Evolutionary conservation across 1,284 basidiomycete species (phyloP), one percentile per base, ranked within the genome.

Genomic region (Pyrrhoderma lamaoense): DNA sequence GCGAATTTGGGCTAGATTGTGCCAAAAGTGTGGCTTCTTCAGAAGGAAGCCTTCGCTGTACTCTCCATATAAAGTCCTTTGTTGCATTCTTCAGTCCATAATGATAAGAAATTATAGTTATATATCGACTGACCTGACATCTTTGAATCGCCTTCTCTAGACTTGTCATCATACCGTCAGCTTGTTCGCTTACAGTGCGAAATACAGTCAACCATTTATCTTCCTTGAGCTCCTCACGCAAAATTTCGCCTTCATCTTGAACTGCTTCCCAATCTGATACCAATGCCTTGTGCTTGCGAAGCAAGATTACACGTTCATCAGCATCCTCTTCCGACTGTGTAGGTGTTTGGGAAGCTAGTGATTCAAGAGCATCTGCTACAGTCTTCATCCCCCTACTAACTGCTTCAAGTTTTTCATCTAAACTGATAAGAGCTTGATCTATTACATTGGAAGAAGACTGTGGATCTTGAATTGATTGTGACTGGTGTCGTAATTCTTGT

Each of bases 191-290:
- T 39, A 93, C 92, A 35, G 89, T 93, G 57, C 90, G 77, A 66
- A 97, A 97, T n/a, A 96, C 87, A 8, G 85, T 86, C 60, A 97
- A 75, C 86, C 92, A 96, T 62, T 92, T 93, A 67, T 97, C 93
- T 66, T 97, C 95, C 66, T 90, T 91, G 54, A 97, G 73, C 65
- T 98, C 94, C 62, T 91, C 89, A 57, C 87, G 75, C 54, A 97
- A 68, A 39, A 84, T 79, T 21, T 89, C 85, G 50, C 85, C 88
- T 59, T 94, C 90, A 44, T 80, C 77, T 61, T 89, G 83, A 2
- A 91, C 77, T 18, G 79, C 70, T 52, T 85, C 81, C 91, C 91
- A 96, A 42, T 94, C 89, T 13, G 71, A 64, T 31, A 79, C 61
- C 52, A 90, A 69, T 13, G 79, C 70, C 8, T 76, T 73, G 64